Evolutionary conservation across 148 eudicot genomes (phyloP), one percentile per base, ranked within the genome.

Genomic region (Fagopyrum homotropicum): DNA sequence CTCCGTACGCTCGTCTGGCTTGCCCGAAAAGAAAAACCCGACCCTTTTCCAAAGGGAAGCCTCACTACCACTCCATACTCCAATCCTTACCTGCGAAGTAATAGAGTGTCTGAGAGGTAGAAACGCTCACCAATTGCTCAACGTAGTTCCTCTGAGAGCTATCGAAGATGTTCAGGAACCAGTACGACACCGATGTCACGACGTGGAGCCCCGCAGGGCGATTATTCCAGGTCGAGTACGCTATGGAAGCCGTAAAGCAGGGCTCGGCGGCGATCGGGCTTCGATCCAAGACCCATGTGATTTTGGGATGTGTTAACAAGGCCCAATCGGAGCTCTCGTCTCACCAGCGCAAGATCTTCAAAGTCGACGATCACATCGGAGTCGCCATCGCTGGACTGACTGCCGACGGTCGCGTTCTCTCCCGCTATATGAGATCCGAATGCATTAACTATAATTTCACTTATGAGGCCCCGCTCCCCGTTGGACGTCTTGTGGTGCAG

Each of bases 231-330:
- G 98, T 95, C 1, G 99, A 95, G 60, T 95, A 92, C 89, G 98
- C 98, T n/a, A 95, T 95, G 99, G 99, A 95, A 77, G 98, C 99
- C 1, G 99, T 95, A 72, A 92, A 95, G 80, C 99, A 95, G 76
- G 99, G 99, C 6, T 60, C 66, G 40, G 66, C 66, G 14, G 66
- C 66, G 66, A 60, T 60, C 66, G 66, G 66, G 5, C 66, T 95
- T 74, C 87, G 99, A 86, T 95, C 98, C 51, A 95, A 92, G 79
- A 79, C 88, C 22, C 98, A 95, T 76, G 94, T 89, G 17, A 89
- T 95, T 4, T 74, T 95, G 4, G 99, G 86, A 0, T 84, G 83
- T 51, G 97, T 95, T 10, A 95, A 95, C 85, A 92, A 95, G 84
- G 86, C 99, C 8, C 92, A 89, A 17, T 89, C 94, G 0, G 94